Base-by-base conservation (phyloP, 805 yeast species). In the Candida sanyiensis region DNA sequence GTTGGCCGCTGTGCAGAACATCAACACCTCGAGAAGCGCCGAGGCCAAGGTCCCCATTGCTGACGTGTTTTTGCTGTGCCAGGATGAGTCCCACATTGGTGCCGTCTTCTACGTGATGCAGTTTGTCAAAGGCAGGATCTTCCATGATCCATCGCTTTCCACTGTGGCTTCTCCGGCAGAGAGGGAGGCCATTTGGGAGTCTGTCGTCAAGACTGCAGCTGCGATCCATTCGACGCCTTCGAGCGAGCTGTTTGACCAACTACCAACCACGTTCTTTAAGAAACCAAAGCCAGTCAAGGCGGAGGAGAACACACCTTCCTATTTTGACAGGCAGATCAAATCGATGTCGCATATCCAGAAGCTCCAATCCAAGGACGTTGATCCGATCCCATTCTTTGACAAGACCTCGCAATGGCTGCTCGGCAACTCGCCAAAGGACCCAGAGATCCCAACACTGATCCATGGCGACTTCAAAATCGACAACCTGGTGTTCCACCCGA, bases 401-500 rank as follows among this genome's bases (percentile, higher is more conserved):
- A 51, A 55, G 5, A 61, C 72, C 8, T 56, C 69, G 11, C 38
- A 53, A 3, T 77, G 73, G 70, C 52, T 75, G 24, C 40, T 62
- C 13, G 38, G 48, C 6, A 57, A 62, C 25, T 63, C 74, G 0
- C 83, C 83, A 2, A 43, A 46, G n/a, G 77, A 72, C 43, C 70
- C 77, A 1, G 48, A 58, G 5, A 51, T 60, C 11, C 59, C 67
- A 28, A 60, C 69, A 3, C 62, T 77, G 40, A 74, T 77, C 27
- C 84, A 77, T 47, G 84, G 89, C 31, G 78, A 79, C 62, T 70
- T 72, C 68, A 73, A 78, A 62, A 65, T 73, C 50, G 81, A 83
- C 65, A 68, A 82, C 61, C 63, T 82, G 46, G 69, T 83, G 24
- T 72, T 72, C 60, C 70, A 80, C 57, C 77, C 76, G 46, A 68